Evolutionary conservation across 495 filamentous ascomycete genomes (phyloP), one percentile per base, ranked within the genome.

Genomic region (Penicillium canescens): DNA sequence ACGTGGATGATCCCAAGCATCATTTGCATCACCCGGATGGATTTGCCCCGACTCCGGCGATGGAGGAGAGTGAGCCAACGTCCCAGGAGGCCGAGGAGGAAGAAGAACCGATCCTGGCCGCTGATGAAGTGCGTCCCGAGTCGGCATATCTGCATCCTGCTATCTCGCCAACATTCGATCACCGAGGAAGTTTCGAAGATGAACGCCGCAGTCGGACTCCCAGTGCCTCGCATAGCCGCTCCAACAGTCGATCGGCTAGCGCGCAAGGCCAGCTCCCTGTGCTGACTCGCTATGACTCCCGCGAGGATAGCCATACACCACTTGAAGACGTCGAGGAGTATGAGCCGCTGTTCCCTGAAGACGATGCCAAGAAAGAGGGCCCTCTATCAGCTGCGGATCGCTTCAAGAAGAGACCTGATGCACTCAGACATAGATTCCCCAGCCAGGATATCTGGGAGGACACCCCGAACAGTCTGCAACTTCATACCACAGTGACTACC

Each of bases 371-470:
- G 36, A 81, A 84, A 16, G 75, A 78, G 40, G 71, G 79, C 28
- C 74, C 85, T 14, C 58, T 79, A 39, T 78, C 83, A 9, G 76
- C 80, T 20, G 76, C 80, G 5, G 84, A 88, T 42, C 79, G 82
- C 37, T 75, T 85, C 48, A 88, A 85, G 65, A 62, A 76, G 36
- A 81, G 85, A 34, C 83, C 86, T 0, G 82, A 84, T 40, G 59
- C 77, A 33, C 73, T 82, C 54, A 81, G 83, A 64, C 89, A 90
- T 43, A 83, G 87, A 42, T 98, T 98, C 72, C 94, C 94, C 1
- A 96, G 91, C 67, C 84, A 88, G 57, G 94, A 99, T 66, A 82
- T 97, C 35, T 99, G 94, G 94, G 94, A 99, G 67, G 94, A 99
- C 70, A 88, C 92, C 0, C 94, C 94, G 4, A 89, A 87, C 71